Percentiles rank a stretch among this genome's conserved stretches.
Evolutionary conservation across 495 filamentous ascomycete species (phyloP).

Genomic region (Podospora sp.): DNA sequence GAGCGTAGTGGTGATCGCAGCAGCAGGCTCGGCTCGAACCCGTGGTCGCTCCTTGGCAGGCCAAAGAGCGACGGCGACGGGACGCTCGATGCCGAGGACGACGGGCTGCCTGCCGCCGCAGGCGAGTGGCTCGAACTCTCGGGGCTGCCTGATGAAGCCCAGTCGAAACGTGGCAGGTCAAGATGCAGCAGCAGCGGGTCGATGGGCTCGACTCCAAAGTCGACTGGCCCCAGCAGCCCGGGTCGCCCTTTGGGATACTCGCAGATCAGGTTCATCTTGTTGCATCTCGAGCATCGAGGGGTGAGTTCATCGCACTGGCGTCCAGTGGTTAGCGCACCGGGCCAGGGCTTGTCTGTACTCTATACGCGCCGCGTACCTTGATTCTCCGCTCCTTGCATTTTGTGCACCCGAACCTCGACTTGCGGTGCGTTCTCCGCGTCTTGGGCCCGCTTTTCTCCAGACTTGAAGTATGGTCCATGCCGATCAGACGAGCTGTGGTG

Average conservation of each 20-base stretch:
- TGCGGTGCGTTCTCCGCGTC: slow-evolving; percentile 30
- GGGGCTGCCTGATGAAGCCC: slow-evolving; percentile 15
- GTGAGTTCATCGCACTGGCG: slow-evolving; percentile 32
- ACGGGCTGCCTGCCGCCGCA: slow-evolving; percentile 3
- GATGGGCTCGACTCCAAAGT: slow-evolving; percentile 11
- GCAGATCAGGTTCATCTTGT: slow-evolving; percentile 32
- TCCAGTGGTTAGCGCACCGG: slow-evolving; percentile 4
- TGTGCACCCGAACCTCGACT: slow-evolving; percentile 35
- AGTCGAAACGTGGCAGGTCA: slow-evolving; percentile 1
- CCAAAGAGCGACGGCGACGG: not conserved
- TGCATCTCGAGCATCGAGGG: slow-evolving; percentile 32
- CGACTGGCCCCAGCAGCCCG: slow-evolving; percentile 1
- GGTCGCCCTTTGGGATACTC: slow-evolving; percentile 25
- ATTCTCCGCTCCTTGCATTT: slow-evolving; percentile 35
- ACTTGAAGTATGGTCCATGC: not conserved
- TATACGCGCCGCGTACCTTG: slow-evolving; percentile 26
- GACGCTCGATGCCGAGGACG: slow-evolving; percentile 6
- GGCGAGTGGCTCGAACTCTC: slow-evolving; percentile 21
- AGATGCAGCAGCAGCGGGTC: slow-evolving; percentile 15
- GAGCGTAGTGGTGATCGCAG: slow-evolving; percentile 15
- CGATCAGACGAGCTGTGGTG: not conserved
- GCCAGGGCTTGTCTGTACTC: not conserved
- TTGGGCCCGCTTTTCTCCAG: slow-evolving; percentile 17
- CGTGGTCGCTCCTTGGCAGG: not conserved
- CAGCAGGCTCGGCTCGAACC: slow-evolving; percentile 1